Base-by-base conservation (phyloP, 257 asterid genomes). In the Penstemon eatonii region DNA sequence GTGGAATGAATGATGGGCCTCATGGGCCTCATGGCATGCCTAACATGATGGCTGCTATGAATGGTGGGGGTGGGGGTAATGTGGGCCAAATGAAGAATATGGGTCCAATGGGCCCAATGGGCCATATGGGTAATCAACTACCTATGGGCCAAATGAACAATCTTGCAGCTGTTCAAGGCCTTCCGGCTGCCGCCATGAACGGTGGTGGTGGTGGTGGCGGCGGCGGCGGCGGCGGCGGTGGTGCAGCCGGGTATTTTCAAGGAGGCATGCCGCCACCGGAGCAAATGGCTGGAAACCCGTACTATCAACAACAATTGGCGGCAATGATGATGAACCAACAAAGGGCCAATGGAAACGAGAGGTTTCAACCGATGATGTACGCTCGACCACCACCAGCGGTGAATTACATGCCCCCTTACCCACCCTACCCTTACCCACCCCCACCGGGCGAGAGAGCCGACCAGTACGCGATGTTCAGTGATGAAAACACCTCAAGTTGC, bases 301-400 rank as follows among this genome's bases (percentile, higher is more conserved):
- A 72, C 74, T 71, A 78, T 25, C 98, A 90, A 49, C 97, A 87
- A 38, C 96, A 92, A 59, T 25, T 88, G 75, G 94, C 96, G 0
- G 87, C 96, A 0, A 82, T 85, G 96, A 87, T 94, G 97, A 91
- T 91, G 96, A 91, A 93, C 69, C 97, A 88, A 72, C 99, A 87
- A 52, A 86, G 91, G 18, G 96, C 84, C 6, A 79, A 78, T 0
- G 99, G 97, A 18, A 89, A 91, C 44, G 99, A 94, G 78, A 76
- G 99, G 87, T 94, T 89, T 52, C 99, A 94, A 74, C 99, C 91
- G 1, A 94, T 91, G 99, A 89, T 91, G 95, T 94, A 91, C 25
- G 98, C 96, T 1, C 82, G 96, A n/a, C 96, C 96, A 1, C 94
- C 98, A 0, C 93, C 99, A 0, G 98, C 95, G 0, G 95, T 87